Evolutionary conservation across 2,329 filamentous ascomycete species (phyloP).

Genomic region (Emmonsia crescens): DNA sequence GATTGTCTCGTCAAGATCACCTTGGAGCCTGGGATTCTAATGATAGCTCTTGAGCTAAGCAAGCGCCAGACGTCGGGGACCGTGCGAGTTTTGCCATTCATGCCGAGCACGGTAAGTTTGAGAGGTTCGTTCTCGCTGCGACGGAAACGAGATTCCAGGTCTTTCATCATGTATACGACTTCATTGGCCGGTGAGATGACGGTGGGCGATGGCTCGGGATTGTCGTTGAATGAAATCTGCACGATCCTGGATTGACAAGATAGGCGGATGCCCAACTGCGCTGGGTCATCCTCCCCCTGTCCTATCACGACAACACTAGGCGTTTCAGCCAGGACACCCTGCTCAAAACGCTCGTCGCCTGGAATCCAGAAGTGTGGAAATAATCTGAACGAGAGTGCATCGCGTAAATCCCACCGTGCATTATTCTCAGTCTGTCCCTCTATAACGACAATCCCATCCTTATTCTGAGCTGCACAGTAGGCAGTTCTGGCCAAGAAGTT

Average conservation of each 20-base stretch:
- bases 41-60: conserved; percentile 20
- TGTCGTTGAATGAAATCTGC: conserved; percentile 20
- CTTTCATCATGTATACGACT: conserved; percentile 16
- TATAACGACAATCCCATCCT: not conserved
- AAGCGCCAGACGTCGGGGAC: conserved; percentile 26
- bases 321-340: not conserved
- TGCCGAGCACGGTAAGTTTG: conserved; percentile 25
- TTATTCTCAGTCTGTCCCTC: conserved; percentile 13
- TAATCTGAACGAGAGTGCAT: conserved; percentile 17
- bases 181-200: conserved; percentile 12
- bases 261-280: conserved; percentile 13
- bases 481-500: conserved; percentile 30
- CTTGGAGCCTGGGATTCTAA: conserved; percentile 31
- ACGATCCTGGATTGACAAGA: conserved; percentile 19
- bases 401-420: conserved; percentile 23
- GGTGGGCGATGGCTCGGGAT: conserved; percentile 12
- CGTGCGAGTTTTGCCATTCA: conserved; percentile 31
- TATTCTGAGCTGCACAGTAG: conserved; percentile 12
- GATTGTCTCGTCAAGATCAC: conserved; percentile 32
- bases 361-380: conserved; percentile 18
- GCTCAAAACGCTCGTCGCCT: conserved; percentile 14
- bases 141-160: conserved; percentile 25
- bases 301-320: not conserved
- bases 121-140: conserved; percentile 18
- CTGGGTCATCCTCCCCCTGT: not conserved